Evolutionary conservation across 306 rosid genomes (phyloP), one percentile per base, ranked within the genome.

Genomic region (Cyamopsis tetragonoloba): DNA sequence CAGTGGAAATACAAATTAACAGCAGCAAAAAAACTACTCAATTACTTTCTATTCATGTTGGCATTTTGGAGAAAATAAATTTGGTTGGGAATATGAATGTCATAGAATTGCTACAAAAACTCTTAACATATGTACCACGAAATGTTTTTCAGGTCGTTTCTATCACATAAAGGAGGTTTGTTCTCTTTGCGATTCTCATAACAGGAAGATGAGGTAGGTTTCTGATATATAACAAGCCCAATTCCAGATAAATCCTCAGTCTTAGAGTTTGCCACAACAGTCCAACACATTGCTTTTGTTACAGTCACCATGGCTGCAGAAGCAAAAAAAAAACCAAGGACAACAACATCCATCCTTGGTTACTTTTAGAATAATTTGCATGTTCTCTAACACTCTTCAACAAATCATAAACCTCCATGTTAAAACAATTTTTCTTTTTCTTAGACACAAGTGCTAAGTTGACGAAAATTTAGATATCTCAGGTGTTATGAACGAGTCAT

Each of bases 181-280:
- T 62, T 74, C 66, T 65, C 53, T 69, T 73, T 60, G 31, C 83
- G 87, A 39, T 82, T 63, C 31, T 64, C 68, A 39, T 85, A 90
- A 82, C 92, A 84, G 38, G 85, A 80, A 63, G 80, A 14, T 24
- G 95, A 78, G 57, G 58, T 81, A 39, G 97, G 97, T 80, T 85
- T 90, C 63, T 84, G 95, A 74, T 85, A 90, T 76, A 90, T 87
- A 48, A 90, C 95, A 41, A 87, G 86, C 35, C 97, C 97, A 74
- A 90, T 84, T 71, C 95, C 88, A 64, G 83, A 35, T 68, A 87
- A 80, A 78, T 85, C 84, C n/a, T 73, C 39, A 38, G 83, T 80
- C 84, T 80, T 87, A 35, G n/a, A n/a, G n/a, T n/a, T n/a, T n/a
- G 86, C 80, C 66, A 82, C 92, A 49, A 70, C 79, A 44, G 68